phyloP scores from a whole-genome alignment of 306 rosid species.

The Citrullus colocynthis region DNA sequence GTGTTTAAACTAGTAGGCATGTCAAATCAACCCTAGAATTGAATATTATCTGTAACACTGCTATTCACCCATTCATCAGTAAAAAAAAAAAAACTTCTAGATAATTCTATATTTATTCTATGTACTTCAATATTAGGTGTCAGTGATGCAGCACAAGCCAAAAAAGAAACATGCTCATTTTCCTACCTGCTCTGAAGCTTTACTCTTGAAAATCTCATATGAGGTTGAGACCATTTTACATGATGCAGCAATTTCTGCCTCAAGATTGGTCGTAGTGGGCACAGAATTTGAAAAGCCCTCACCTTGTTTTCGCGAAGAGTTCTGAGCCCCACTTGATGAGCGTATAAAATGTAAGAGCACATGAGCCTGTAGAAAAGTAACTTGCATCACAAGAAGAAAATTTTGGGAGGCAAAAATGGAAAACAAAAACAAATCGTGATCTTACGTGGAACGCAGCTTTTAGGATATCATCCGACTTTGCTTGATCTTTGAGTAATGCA shows the following conservation, averaged over 20 bases:
- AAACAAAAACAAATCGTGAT: constrained; percentile 10
- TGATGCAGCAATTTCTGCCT: constrained; percentile 57
- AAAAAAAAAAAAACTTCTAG: neutral
- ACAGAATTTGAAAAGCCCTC: constrained; percentile 18
- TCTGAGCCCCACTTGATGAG: constrained; percentile 26
- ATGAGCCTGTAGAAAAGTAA: constrained; percentile 58
- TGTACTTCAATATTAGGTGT: neutral
- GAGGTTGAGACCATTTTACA: constrained; percentile 59
- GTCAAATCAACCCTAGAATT: neutral
- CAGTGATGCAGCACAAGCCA: neutral
- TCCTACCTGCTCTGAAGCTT: constrained; percentile 75
- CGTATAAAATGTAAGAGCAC: constrained; percentile 68
- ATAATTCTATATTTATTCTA: neutral
- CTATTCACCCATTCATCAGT: neutral
- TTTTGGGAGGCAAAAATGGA: neutral
- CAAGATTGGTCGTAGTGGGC: constrained; percentile 38
- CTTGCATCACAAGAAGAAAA: constrained; percentile 6
- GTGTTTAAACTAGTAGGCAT: neutral
- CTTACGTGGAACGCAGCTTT: constrained; percentile 97
- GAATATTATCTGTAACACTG: neutral
- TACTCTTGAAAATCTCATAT: constrained; percentile 65
- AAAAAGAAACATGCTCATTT: neutral
- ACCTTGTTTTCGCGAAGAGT: constrained; percentile 23
- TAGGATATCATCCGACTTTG: constrained; percentile 87
- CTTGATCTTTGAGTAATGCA: constrained; percentile 91